phyloP scores from a whole-genome alignment of 371 early-diverging fungal species.

The Mucor mucedo region DNA sequence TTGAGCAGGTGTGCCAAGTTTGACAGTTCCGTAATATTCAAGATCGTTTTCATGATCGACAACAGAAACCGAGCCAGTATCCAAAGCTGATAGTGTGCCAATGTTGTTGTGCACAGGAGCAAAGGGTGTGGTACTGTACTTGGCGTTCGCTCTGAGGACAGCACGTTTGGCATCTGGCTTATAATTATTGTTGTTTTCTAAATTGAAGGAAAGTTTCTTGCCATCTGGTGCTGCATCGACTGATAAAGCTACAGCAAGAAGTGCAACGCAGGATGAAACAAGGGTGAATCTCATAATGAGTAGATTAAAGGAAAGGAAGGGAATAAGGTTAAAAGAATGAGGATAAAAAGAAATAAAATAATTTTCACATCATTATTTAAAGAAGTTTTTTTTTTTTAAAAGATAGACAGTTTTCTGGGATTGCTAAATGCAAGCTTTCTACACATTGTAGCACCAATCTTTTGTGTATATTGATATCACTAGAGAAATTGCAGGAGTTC shows the following conservation, averaged over 20 bases:
- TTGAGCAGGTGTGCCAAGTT: constrained; percentile 75
- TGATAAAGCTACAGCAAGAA: constrained; percentile 22
- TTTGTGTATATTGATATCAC: background rate
- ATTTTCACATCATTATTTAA: too few species aligned
- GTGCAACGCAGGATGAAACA: constrained; percentile 22
- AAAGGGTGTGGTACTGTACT: constrained; percentile 15
- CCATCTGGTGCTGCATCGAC: constrained; percentile 22
- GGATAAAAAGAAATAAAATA: background rate
- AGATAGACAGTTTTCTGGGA: background rate
- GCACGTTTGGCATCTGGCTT: constrained; percentile 26
- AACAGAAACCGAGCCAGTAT: constrained; percentile 24
- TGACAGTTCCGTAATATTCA: constrained; percentile 62
- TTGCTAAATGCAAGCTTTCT: background rate
- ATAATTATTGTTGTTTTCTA: constrained; percentile 25
- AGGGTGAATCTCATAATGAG: constrained; percentile 21
- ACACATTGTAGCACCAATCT: background rate
- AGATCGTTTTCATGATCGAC: constrained; percentile 30
- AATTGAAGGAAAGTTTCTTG: constrained; percentile 21
- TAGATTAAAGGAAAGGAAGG: background rate
- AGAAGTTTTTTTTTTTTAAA: background rate
- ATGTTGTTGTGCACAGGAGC: background rate
- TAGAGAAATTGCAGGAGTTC: background rate
- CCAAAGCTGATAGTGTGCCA: constrained; percentile 12
- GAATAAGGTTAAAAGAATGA: background rate
- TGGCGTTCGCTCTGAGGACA: constrained; percentile 21